A percentile compares a stretch with the other conserved stretches of the same genome.
phyloP scores from a whole-genome alignment of 2,329 filamentous ascomycete genomes.

The Ilyonectria sp. region DNA sequence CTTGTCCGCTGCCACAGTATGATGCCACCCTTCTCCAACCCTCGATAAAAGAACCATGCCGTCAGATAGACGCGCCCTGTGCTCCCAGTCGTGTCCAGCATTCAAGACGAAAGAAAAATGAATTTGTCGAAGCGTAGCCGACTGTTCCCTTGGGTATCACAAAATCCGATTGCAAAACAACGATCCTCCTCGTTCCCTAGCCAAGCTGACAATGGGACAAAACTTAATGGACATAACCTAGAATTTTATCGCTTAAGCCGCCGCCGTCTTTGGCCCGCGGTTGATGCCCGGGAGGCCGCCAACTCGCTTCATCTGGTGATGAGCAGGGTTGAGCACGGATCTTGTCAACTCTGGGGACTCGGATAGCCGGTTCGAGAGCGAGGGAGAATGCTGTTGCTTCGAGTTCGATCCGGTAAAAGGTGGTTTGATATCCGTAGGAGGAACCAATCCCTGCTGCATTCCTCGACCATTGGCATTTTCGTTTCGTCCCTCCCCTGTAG shows the following conservation, averaged over 20 bases:
- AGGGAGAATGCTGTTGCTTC: constrained; percentile 46
- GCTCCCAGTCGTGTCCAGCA: constrained; percentile 38
- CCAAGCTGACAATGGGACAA: constrained; percentile 34
- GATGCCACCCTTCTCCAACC: constrained; percentile 37
- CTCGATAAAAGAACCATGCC: constrained; percentile 31
- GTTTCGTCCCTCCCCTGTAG: constrained; percentile 30
- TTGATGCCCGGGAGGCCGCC: constrained; percentile 50
- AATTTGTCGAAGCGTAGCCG: constrained; percentile 43
- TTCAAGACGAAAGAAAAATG: constrained; percentile 41
- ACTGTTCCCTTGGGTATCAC: constrained; percentile 57
- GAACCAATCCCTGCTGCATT: constrained; percentile 35
- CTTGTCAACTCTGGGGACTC: constrained; percentile 63
- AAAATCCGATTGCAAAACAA: constrained; percentile 52
- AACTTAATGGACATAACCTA: constrained; percentile 26
- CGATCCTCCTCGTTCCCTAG: constrained; percentile 43
- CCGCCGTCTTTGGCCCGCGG: constrained; percentile 54
- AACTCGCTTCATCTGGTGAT: constrained; percentile 54
- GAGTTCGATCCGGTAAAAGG: constrained; percentile 41
- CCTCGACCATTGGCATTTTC: constrained; percentile 40
- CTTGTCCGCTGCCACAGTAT: constrained; percentile 30
- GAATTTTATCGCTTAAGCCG: constrained; percentile 47
- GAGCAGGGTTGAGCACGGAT: constrained; percentile 51
- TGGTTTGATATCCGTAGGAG: constrained; percentile 43
- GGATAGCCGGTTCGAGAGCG: constrained; percentile 49
- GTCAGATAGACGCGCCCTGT: constrained; percentile 31